A percentile compares a stretch with the other conserved stretches of the same genome.
These are phyloP conservation scores for Mycena polygramma DNA, from an alignment of 768 basidiomycete species.

Conservation along the genomic window DNA sequence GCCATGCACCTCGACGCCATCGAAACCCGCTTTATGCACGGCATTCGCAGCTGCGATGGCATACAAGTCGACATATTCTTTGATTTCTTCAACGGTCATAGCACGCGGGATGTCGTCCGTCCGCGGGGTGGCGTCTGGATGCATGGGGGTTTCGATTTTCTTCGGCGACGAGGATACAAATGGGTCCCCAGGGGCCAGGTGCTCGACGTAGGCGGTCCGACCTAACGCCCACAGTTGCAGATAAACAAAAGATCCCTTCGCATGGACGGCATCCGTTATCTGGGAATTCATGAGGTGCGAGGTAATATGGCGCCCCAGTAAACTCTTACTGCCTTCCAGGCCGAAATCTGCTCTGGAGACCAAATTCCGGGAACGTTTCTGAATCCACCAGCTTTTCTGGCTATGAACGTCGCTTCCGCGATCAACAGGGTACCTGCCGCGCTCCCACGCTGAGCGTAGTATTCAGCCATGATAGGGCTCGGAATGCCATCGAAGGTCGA, in stretches of 20 bases:
- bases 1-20: constrained; percentile 67
- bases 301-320: background rate
- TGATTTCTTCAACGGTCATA: constrained; percentile 62
- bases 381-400: constrained; percentile 62
- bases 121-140: constrained; percentile 23
- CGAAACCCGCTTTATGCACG: constrained; percentile 71
- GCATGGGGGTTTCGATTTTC: constrained; percentile 47
- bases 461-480: constrained; percentile 52
- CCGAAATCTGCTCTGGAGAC: constrained; percentile 68
- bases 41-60: constrained; percentile 69
- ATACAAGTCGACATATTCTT: constrained; percentile 62
- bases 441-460: constrained; percentile 63
- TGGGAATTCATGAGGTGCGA: constrained; percentile 36
- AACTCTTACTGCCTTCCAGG: constrained; percentile 59
- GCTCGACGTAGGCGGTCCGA: constrained; percentile 49
- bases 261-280: constrained; percentile 72
- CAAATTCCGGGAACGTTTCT: constrained; percentile 73
- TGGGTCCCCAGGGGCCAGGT: constrained; percentile 54
- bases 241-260: constrained; percentile 61
- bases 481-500: constrained; percentile 24
- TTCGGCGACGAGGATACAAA: constrained; percentile 47
- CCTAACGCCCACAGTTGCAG: constrained; percentile 73
- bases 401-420: constrained; percentile 69
- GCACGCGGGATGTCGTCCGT: constrained; percentile 50
- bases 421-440: constrained; percentile 68